These are phyloP conservation scores for Mortierella sp. DNA, from an alignment of 371 early-diverging fungal species.

Conservation along the genomic window DNA sequence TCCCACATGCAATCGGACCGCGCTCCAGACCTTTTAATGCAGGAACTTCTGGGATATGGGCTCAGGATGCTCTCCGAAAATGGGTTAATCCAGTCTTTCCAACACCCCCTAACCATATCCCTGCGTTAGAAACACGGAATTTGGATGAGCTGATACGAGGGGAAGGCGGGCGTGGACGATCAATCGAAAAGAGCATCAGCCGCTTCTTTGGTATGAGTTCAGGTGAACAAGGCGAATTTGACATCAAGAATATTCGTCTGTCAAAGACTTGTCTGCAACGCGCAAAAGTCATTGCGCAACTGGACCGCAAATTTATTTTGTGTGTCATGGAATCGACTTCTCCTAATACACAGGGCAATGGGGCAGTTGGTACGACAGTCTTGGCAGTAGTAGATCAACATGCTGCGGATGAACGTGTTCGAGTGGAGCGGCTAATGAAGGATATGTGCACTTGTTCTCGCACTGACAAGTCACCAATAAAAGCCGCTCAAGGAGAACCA, in stretches of 20 bases:
- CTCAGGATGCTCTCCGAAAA: slow-evolving; percentile 52
- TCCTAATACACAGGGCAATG: no score
- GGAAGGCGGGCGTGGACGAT: background rate
- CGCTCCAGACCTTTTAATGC: background rate
- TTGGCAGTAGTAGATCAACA: slow-evolving; percentile 85
- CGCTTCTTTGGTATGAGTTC: slow-evolving; percentile 37
- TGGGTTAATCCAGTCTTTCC: slow-evolving; percentile 53
- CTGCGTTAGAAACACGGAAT: slow-evolving; percentile 6
- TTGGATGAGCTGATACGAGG: background rate
- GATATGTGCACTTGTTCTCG: slow-evolving; percentile 44
- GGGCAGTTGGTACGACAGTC: background rate
- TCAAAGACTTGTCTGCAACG: slow-evolving; percentile 54
- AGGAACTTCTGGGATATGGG: slow-evolving; percentile 36
- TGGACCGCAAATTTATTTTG: slow-evolving; percentile 78
- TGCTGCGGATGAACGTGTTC: slow-evolving; percentile 87
- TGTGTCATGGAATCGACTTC: slow-evolving; percentile 36
- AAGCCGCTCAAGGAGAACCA: background rate
- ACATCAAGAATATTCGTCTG: slow-evolving; percentile 38
- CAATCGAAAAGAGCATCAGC: slow-evolving; percentile 16
- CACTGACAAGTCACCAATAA: background rate
- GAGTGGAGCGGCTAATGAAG: slow-evolving; percentile 70
- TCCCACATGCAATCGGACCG: slow-evolving; percentile 19
- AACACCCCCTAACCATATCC: slow-evolving; percentile 18
- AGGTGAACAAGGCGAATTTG: background rate
- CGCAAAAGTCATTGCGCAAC: slow-evolving; percentile 69